Evolutionary conservation across 2,329 filamentous ascomycete species (phyloP).

Genomic region (Talaromyces sp.): DNA sequence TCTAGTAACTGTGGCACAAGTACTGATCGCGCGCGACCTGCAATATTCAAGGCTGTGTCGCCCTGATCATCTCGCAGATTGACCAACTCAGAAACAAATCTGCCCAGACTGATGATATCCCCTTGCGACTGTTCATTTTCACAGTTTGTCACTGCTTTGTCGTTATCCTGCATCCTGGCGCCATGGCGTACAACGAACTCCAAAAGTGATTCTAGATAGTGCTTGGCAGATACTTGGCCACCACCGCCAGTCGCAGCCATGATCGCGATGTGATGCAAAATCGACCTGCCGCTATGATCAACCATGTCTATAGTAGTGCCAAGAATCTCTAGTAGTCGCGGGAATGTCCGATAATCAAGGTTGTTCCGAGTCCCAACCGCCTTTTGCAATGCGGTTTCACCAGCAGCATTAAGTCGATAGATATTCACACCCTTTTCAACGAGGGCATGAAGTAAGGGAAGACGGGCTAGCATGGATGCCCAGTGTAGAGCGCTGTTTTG

Average conservation of each 20-base stretch:
- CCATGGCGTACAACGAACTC: constrained; percentile 92
- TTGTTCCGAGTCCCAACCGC: constrained; percentile 93
- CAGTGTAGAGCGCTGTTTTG: constrained; percentile 87
- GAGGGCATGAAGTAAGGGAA: constrained; percentile 74
- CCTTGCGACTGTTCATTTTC: constrained; percentile 42
- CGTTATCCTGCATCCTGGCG: constrained; percentile 6
- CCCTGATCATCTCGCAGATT: constrained; percentile 92
- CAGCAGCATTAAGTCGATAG: constrained; percentile 79
- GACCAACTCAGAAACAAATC: constrained; percentile 96
- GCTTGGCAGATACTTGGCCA: constrained; percentile 77
- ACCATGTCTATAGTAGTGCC: constrained; percentile 86
- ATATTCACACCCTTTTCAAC: constrained; percentile 83
- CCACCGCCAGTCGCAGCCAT: constrained; percentile 94
- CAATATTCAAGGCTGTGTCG: constrained; percentile 91
- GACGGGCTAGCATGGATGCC: constrained; percentile 87
- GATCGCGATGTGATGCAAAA: constrained; percentile 92
- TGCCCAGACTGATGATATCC: constrained; percentile 77
- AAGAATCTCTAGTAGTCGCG: constrained; percentile 82
- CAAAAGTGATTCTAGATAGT: constrained; percentile 89
- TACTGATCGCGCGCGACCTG: constrained; percentile 88
- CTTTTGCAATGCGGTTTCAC: constrained; percentile 89
- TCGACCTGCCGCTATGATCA: constrained; percentile 83
- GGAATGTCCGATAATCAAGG: constrained; percentile 84
- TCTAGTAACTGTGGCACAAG: constrained; percentile 97
- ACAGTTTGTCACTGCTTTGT: constrained; percentile 37